Evolutionary conservation across 164 flowering plant genomes (phyloP).

Genomic region (Protea cynaroides): DNA sequence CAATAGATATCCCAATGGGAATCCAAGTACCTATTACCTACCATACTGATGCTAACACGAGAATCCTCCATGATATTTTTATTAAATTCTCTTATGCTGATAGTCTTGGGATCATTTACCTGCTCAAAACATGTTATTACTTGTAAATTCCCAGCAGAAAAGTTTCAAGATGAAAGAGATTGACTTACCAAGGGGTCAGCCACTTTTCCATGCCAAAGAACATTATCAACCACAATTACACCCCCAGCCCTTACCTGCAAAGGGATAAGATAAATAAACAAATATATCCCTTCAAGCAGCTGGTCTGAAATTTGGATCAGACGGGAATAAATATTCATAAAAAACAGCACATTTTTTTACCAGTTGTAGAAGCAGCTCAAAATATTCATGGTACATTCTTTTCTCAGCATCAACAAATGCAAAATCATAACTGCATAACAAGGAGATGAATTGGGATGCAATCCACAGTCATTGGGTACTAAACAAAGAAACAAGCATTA

Average conservation of each 20-base stretch:
- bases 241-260: slow-evolving; percentile 85
- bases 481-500: not conserved
- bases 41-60: slow-evolving; percentile 84
- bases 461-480: not conserved
- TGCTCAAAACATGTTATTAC: slow-evolving; percentile 21
- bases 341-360: slow-evolving; percentile 27
- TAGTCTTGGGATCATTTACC: slow-evolving; percentile 72
- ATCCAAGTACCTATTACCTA: slow-evolving; percentile 46
- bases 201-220: slow-evolving; percentile 96
- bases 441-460: not conserved
- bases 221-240: slow-evolving; percentile 83
- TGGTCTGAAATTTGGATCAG: not conserved
- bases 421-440: slow-evolving; percentile 72
- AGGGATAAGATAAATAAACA: not conserved
- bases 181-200: slow-evolving; percentile 68
- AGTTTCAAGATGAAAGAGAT: not conserved
- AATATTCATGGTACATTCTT: slow-evolving; percentile 74
- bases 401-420: slow-evolving; percentile 96
- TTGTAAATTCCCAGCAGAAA: not conserved
- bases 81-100: slow-evolving; percentile 69
- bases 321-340: not conserved
- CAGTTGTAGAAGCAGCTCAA: slow-evolving; percentile 74
- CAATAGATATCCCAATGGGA: not conserved
- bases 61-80: slow-evolving; percentile 51
- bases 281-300: not conserved